Evolutionary conservation across 1,284 basidiomycete genomes (phyloP).

Genomic region (Vanrija humicola): DNA sequence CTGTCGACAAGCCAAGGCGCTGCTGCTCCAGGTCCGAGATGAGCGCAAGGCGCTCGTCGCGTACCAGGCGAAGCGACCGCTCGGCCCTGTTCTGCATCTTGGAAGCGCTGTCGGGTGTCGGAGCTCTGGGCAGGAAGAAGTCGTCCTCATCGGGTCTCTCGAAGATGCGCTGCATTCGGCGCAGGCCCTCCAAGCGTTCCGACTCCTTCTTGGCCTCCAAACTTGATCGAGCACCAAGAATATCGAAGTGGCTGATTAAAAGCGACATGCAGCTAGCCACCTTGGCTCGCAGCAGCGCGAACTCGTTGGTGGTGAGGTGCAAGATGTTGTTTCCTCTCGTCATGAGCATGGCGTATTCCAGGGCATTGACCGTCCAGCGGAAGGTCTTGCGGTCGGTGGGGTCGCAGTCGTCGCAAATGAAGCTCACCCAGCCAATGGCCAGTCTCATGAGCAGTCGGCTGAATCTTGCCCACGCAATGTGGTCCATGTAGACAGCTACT

Average conservation of each 20-base stretch:
- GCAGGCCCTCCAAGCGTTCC: conserved; percentile 70
- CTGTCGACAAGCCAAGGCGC: conserved; percentile 60
- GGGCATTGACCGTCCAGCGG: conserved; percentile 94
- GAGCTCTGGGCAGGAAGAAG: conserved; percentile 31
- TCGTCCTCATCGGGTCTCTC: conserved; percentile 53
- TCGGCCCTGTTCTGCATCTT: conserved; percentile 46
- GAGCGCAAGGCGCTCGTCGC: conserved; percentile 63
- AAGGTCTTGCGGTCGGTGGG: conserved; percentile 95
- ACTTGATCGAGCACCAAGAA: conserved; percentile 85
- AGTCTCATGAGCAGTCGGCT: conserved; percentile 77
- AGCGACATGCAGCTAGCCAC: conserved; percentile 96
- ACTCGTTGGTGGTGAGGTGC: conserved; percentile 80
- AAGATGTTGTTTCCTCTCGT: conserved; percentile 89
- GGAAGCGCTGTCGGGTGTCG: conserved; percentile 28
- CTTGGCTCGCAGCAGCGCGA: conserved; percentile 81
- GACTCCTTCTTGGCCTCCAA: conserved; percentile 84
- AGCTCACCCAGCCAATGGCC: conserved; percentile 94
- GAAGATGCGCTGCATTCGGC: conserved; percentile 60
- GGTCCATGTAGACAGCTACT: conserved; percentile 81
- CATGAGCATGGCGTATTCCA: conserved; percentile 88
- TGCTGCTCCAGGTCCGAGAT: conserved; percentile 61
- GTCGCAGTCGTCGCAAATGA: conserved; percentile 97
- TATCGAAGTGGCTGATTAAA: conserved; percentile 95
- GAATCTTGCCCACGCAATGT: conserved; percentile 65
- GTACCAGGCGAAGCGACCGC: conserved; percentile 64